Conservation (phyloP, 2,329 filamentous ascomycete species). For the Fusarium anthophilum region DNA sequence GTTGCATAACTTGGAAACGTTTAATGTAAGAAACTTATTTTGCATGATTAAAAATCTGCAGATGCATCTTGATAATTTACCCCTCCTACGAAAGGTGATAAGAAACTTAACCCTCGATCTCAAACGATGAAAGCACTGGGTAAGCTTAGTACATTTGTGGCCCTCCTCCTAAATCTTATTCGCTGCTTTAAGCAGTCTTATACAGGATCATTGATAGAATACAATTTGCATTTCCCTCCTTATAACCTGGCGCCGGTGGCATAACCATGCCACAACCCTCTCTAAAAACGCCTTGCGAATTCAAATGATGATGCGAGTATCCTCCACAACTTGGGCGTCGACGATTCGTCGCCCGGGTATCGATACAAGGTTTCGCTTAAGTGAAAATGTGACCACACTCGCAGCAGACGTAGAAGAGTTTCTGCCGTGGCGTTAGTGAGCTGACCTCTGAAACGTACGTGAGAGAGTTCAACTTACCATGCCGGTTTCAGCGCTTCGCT, state of each 20-base stretch:
- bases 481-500: conserved; percentile 94
- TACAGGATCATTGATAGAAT: conserved; percentile 29
- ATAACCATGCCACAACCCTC: conserved; percentile 17
- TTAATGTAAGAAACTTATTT: background rate
- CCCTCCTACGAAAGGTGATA: background rate
- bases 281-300: conserved; percentile 38
- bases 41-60: conserved; percentile 13
- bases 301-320: conserved; percentile 31
- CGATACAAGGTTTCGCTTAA: conserved; percentile 48
- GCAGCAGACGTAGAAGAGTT: conserved; percentile 95
- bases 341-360: conserved; percentile 34
- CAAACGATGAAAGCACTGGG: background rate
- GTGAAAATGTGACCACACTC: conserved; percentile 89
- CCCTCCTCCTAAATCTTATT: conserved; percentile 1
- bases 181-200: conserved; percentile 4
- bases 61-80: conserved; percentile 8
- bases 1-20: background rate
- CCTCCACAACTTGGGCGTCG: conserved; percentile 27
- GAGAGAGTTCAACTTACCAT: conserved; percentile 74
- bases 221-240: conserved; percentile 24
- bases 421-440: conserved; percentile 58
- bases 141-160: background rate
- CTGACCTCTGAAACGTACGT: background rate
- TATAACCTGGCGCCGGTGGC: conserved; percentile 22
- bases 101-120: background rate